These are phyloP conservation scores for Populus nigra DNA, from an alignment of 345 rosid species.

Conservation along the genomic window DNA sequence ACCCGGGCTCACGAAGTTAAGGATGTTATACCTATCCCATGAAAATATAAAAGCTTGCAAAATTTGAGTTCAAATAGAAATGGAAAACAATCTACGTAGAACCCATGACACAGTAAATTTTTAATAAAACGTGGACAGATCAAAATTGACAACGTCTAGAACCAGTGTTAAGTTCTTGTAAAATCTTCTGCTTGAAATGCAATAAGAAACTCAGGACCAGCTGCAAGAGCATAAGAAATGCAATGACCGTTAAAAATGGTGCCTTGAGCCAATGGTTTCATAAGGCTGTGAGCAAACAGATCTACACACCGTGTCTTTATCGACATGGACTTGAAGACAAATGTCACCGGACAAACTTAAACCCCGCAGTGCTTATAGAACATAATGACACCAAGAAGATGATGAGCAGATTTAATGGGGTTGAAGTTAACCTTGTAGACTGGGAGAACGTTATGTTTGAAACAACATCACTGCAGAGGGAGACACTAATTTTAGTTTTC, in stretches of 20 bases:
- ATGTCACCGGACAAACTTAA: conserved; percentile 14
- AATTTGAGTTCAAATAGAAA: too few relatives aligned
- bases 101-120: too few relatives aligned
- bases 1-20: too few relatives aligned
- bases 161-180: too few relatives aligned
- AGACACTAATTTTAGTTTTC: conserved; percentile 28
- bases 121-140: too few relatives aligned
- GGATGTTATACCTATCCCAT: too few relatives aligned
- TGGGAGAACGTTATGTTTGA: conserved; percentile 32
- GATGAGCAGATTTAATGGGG: conserved; percentile 30
- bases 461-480: conserved; percentile 35
- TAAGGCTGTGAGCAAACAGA: not conserved
- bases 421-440: conserved; percentile 31
- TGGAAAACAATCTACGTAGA: too few relatives aligned
- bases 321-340: not conserved
- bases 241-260: too few relatives aligned
- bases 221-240: too few relatives aligned
- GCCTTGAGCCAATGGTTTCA: not conserved
- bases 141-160: too few relatives aligned
- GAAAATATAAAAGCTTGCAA: too few relatives aligned
- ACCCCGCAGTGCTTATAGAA: conserved; percentile 15
- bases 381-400: conserved; percentile 29
- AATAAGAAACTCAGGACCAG: not conserved
- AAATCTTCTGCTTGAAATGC: too few relatives aligned
- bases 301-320: not conserved